Percentiles rank a stretch among this genome's conserved stretches.
Evolutionary conservation across 2,329 filamentous ascomycete genomes (phyloP).

Genomic region (Triangularia setosa): DNA sequence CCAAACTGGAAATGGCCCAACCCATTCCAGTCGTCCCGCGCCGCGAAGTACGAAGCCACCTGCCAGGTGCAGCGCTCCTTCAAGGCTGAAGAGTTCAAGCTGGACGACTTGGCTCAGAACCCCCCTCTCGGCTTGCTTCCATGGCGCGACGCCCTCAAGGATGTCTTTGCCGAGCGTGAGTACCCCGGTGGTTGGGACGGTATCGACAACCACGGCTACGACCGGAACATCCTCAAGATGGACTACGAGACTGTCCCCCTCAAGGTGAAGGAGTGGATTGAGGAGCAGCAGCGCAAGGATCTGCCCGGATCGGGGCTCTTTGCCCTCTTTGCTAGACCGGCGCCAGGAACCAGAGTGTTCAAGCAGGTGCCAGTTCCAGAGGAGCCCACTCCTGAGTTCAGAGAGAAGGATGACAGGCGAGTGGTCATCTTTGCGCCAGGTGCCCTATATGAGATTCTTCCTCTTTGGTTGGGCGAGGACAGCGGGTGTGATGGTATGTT

Average conservation of each 20-base stretch:
- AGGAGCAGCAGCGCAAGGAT: constrained; percentile 36
- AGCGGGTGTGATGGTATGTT: constrained; percentile 41
- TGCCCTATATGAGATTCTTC: constrained; percentile 46
- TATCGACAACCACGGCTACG: constrained; percentile 48
- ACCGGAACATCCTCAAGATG: constrained; percentile 47
- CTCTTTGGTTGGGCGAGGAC: constrained; percentile 45
- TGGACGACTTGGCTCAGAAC: constrained; percentile 39
- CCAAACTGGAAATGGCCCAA: constrained; percentile 40
- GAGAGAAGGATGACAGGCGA: constrained; percentile 32
- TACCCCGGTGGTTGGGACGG: constrained; percentile 53
- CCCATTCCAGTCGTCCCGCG: constrained; percentile 33
- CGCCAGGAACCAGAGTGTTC: constrained; percentile 37
- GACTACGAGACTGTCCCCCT: constrained; percentile 41
- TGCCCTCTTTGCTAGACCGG: constrained; percentile 39
- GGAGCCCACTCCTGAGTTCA: constrained; percentile 27
- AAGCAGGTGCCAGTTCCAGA: constrained; percentile 33
- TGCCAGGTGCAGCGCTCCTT: constrained; percentile 37
- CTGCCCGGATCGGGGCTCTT: constrained; percentile 38
- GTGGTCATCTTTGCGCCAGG: constrained; percentile 51
- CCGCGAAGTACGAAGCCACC: constrained; percentile 31
- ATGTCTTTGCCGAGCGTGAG: constrained; percentile 37
- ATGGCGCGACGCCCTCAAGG: constrained; percentile 39
- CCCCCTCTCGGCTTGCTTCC: constrained; percentile 38
- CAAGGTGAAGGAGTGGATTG: constrained; percentile 46
- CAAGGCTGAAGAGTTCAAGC: constrained; percentile 39